Evolutionary conservation across 2,329 filamentous ascomycete species (phyloP).

Genomic region (Bipolaris zeicola): DNA sequence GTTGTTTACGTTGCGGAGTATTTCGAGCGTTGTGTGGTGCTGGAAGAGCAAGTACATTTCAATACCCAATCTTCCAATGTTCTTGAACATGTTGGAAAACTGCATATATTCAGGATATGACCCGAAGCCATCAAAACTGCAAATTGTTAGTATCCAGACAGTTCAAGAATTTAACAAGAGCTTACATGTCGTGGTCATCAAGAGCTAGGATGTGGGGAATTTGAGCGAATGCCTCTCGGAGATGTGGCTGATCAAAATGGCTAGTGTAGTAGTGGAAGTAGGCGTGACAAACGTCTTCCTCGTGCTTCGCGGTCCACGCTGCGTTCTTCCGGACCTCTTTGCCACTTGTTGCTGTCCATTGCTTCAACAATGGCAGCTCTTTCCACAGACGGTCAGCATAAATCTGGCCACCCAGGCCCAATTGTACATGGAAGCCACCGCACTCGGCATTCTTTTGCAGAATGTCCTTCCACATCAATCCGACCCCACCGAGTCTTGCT

Average conservation of each 20-base stretch:
- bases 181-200: slow-evolving; percentile 97
- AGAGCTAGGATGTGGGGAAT: slow-evolving; percentile 93
- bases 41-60: slow-evolving; percentile 99
- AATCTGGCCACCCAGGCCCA: slow-evolving; percentile 92
- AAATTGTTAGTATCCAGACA: slow-evolving; percentile 11
- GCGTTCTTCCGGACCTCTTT: slow-evolving; percentile 91
- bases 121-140: slow-evolving; percentile 92
- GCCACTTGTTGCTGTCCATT: slow-evolving; percentile 92
- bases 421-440: slow-evolving; percentile 91
- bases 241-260: slow-evolving; percentile 94
- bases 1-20: slow-evolving; percentile 84
- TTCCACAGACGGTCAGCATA: slow-evolving; percentile 96
- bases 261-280: slow-evolving; percentile 99
- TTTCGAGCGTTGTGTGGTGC: slow-evolving; percentile 93
- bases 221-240: slow-evolving; percentile 95
- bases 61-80: slow-evolving; percentile 91
- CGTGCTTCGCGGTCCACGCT: slow-evolving; percentile 89
- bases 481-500: slow-evolving; percentile 81
- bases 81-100: slow-evolving; percentile 95
- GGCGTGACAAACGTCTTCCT: slow-evolving; percentile 93
- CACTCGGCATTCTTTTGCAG: slow-evolving; percentile 97
- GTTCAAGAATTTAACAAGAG: slow-evolving; percentile 27
- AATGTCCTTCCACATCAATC: slow-evolving; percentile 99
- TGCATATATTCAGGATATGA: slow-evolving; percentile 99
- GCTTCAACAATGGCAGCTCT: slow-evolving; percentile 88